These are phyloP conservation scores for Arthroderma sp. DNA, from an alignment of 2,329 filamentous ascomycete species.

Conservation along the genomic window DNA sequence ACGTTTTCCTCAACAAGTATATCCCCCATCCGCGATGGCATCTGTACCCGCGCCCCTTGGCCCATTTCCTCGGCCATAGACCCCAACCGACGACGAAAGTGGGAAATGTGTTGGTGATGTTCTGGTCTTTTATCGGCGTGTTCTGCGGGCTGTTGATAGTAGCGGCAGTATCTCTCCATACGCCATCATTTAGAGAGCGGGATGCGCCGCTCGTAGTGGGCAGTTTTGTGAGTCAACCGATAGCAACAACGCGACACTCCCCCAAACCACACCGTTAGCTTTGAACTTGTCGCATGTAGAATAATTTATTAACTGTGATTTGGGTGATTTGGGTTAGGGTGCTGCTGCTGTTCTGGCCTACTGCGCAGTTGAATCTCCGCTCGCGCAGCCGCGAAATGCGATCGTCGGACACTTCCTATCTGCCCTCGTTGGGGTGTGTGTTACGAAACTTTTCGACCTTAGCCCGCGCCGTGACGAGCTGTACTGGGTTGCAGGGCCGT, in stretches of 20 bases:
- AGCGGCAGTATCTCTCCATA: constrained; percentile 41
- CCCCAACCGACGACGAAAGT: constrained; percentile 23
- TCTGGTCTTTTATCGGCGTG: constrained; percentile 53
- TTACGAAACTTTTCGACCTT: constrained; percentile 53
- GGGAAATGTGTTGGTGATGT: constrained; percentile 46
- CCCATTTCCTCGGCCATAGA: constrained; percentile 56
- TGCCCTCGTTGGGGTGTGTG: constrained; percentile 45
- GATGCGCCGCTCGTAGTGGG: constrained; percentile 51
- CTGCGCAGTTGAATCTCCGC: constrained; percentile 55
- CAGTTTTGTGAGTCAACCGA: constrained; percentile 48
- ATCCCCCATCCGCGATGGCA: constrained; percentile 53
- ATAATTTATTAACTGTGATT: too few relatives aligned
- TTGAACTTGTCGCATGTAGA: too few relatives aligned
- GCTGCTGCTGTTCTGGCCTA: constrained; percentile 66
- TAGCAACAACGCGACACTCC: background rate
- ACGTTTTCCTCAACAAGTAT: constrained; percentile 58
- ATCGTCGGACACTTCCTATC: constrained; percentile 54
- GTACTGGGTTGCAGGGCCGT: constrained; percentile 50
- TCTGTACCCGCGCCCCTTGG: constrained; percentile 50
- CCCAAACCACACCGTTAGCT: background rate
- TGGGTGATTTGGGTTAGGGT: constrained; percentile 35
- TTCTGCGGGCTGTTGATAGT: constrained; percentile 50
- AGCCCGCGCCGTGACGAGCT: constrained; percentile 36
- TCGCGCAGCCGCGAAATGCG: constrained; percentile 59
- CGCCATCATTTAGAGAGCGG: constrained; percentile 41